Evolutionary conservation across 805 yeast species (phyloP), one percentile per base, ranked within the genome.

Genomic region (Schwanniomyces sp.): DNA sequence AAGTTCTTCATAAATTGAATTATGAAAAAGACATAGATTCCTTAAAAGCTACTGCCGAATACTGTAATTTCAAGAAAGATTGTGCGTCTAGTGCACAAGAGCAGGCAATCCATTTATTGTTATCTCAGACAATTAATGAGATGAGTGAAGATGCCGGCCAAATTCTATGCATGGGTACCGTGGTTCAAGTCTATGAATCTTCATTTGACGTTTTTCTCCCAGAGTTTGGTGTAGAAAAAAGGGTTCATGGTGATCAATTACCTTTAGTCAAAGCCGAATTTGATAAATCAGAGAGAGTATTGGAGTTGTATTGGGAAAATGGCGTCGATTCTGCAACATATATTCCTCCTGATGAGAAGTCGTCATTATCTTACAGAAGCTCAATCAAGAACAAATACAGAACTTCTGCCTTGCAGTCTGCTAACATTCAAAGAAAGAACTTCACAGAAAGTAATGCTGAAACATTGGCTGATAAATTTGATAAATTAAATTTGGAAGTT

Each of bases 181-280:
- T 92, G 14, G 69, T 90, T 24, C 97, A 91, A 65, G 97, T 92
- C 8, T 91, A 92, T 64, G 98, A 94, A 67, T 88, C 96, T 1
- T 89, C 98, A 1, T 94, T 94, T 70, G 99, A 94, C 65, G 92
- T 91, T 3, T 81, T 87, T 54, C 75, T 91, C 52, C 96, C 97
- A 2, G 96, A 90, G 54, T 86, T 91, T 70, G 97, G 97, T 39
- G 87, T 91, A 57, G 97, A 91, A 63, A 91, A 91, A 67, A 79
- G 97, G 59, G 97, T 91, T 18, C 99, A 94, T 61, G 97, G 98
- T 25, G 99, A 94, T 68, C 98, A 94, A 68, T 74, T 94, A 47
- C 98, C 98, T 9, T 74, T 92, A 52, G 81, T 81, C 21, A 91
- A 91, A 66, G 98, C 97, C 5, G 98, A 94, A 65, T 94, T 87